A percentile compares a stretch with the other conserved stretches of the same genome.
Evolutionary conservation across 495 filamentous ascomycete species (phyloP).

Genomic region (Usnea hakonensis): DNA sequence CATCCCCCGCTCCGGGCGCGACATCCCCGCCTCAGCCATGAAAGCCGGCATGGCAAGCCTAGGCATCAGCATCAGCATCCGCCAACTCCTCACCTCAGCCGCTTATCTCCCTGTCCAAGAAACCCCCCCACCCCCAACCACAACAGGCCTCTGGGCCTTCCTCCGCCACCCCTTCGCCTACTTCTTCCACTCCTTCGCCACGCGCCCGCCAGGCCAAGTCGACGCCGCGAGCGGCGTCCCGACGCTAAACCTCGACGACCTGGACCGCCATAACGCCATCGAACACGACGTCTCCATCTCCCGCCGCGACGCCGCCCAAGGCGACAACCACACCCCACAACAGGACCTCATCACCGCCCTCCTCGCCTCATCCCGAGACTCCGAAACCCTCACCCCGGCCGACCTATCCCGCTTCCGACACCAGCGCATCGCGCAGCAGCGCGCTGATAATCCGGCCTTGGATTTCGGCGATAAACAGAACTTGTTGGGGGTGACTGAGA

Average conservation of each 20-base stretch:
- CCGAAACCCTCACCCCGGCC: slow-evolving; percentile 12
- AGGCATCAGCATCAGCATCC: slow-evolving; percentile 13
- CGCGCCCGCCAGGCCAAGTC: slow-evolving; percentile 20
- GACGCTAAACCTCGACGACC: slow-evolving; percentile 28
- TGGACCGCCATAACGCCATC: slow-evolving; percentile 24
- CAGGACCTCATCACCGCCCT: slow-evolving; percentile 21
- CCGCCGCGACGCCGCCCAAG: slow-evolving; percentile 25
- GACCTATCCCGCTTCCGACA: slow-evolving; percentile 22
- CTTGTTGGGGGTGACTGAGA: slow-evolving; percentile 7
- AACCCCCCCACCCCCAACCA: neutral
- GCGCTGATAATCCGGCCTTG: slow-evolving; percentile 17
- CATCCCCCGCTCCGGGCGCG: slow-evolving; percentile 19
- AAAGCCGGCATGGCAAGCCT: slow-evolving; percentile 5
- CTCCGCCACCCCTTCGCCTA: slow-evolving; percentile 24
- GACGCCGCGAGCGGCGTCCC: slow-evolving; percentile 17
- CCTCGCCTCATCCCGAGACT: slow-evolving; percentile 18
- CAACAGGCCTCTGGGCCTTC: slow-evolving; percentile 10
- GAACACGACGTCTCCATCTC: slow-evolving; percentile 34
- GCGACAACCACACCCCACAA: slow-evolving; percentile 23
- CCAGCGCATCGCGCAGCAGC: slow-evolving; percentile 21
- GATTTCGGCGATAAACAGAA: slow-evolving; percentile 16
- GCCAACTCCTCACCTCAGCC: slow-evolving; percentile 4
- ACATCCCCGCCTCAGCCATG: slow-evolving; percentile 2
- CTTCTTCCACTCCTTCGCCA: slow-evolving; percentile 21
- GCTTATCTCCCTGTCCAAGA: slow-evolving; percentile 8